Evolutionary conservation across 2,329 filamentous ascomycete species (phyloP), one percentile per base, ranked within the genome.

Genomic region (Cryoendolithus antarcticus): DNA sequence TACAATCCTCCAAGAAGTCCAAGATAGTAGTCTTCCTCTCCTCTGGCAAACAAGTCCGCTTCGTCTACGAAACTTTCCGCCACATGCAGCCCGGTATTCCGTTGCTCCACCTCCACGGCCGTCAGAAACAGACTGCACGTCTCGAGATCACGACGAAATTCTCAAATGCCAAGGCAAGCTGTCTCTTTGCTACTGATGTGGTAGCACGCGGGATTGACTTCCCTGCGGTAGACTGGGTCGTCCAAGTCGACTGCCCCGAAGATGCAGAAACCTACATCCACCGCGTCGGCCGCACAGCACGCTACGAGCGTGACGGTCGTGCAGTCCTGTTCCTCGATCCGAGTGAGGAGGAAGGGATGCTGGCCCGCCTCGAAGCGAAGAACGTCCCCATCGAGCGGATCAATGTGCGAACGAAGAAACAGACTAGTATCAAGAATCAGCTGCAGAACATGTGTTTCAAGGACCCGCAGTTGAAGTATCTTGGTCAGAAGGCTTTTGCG

Each of bases 181-280:
- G 91, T 56, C 71, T 98, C 0, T 94, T 98, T 57, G 86, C 91
- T 1, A 98, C 91, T 0, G 91, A 98, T 56, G 86, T 98, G 4
- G 86, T 93, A 3, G 91, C 91, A 0, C 75, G 91, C 60, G 91
- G 91, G 47, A 74, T 98, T 9, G 91, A 98, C 60, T 96, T 98
- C 56, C 91, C 91, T 0, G 81, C 86, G 3, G 91, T 98, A 0
- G 91, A 98, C 59, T 98, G 91, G 82, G 91, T 98, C 4, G 86
- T 98, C n/a, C 91, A 98, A 58, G 73, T 85, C n/a, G 91, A 98
- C 59, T 93, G 85, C 49, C 91, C 91, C 0, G 91, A 98, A 60
- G 89, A 98, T 59, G 82, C 84, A 3, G 91, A 96, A 54, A 98
- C 91, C 0, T 98, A 98, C 55, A 96, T 98, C 50, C 91, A 98